Evolutionary conservation across 2,329 filamentous ascomycete species (phyloP).

Genomic region (Fusarium mexicanum): DNA sequence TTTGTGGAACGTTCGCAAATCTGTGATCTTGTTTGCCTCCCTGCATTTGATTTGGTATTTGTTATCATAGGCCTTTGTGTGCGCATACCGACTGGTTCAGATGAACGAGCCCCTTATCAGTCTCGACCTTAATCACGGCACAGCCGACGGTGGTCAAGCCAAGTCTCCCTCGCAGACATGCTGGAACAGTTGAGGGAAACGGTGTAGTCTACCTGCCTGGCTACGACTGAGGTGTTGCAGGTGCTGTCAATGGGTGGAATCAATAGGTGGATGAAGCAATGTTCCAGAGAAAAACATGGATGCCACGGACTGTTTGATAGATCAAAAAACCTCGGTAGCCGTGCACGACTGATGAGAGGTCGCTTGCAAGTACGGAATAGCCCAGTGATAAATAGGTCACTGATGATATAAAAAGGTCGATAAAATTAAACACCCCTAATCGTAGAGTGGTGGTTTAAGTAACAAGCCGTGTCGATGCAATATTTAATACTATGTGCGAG

Average conservation of each 20-base stretch:
- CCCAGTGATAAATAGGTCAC: neutral
- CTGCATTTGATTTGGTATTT: constrained; percentile 8
- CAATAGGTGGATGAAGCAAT: constrained; percentile 21
- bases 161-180: constrained; percentile 11
- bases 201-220: constrained; percentile 3
- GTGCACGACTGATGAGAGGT: constrained; percentile 27
- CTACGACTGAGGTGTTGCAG: constrained; percentile 13
- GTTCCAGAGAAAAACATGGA: constrained; percentile 37
- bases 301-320: constrained; percentile 39
- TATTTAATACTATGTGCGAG: constrained; percentile 6
- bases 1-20: constrained; percentile 16
- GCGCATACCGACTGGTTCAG: neutral
- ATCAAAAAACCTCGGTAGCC: constrained; percentile 24
- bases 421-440: constrained; percentile 42
- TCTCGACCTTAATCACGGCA: constrained; percentile 6
- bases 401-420: constrained; percentile 37
- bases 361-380: neutral
- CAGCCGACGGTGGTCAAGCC: constrained; percentile 8
- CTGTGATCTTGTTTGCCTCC: neutral
- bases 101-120: neutral
- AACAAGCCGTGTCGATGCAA: constrained; percentile 34
- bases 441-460: constrained; percentile 30
- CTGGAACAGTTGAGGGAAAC: constrained; percentile 16
- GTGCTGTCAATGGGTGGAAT: constrained; percentile 10
- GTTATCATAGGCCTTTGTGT: neutral